Base-by-base conservation (phyloP, 495 filamentous ascomycete species). In the Evernia prunastri region DNA sequence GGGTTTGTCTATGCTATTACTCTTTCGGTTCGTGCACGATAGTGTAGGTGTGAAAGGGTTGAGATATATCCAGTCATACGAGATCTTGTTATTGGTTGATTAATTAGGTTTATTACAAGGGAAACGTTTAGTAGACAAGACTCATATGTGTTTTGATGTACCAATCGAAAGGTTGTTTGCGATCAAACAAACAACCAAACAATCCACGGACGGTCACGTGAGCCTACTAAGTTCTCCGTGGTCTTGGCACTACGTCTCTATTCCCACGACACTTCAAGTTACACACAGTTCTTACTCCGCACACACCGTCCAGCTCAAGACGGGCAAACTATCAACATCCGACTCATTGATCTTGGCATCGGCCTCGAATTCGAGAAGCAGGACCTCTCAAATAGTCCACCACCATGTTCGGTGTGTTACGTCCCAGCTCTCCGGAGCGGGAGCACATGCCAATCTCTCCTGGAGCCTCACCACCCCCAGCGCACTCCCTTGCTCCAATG, bases 321-420 rank as follows among this genome's bases (percentile, higher is more conserved):
- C 37, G 64, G 66, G 49, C 57, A 67, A 64, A 7, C 49, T 13
- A 56, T 67, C 61, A 67, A 67, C 39, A 64, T 47, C 29, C n/a
- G n/a, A n/a, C n/a, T n/a, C n/a, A n/a, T n/a, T n/a, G 12, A 25
- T 25, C 31, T 18, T 13, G 31, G 27, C 31, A 49, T 42, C 56
- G 25, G 27, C 37, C 20, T 33, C n/a, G n/a, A 29, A 27, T n/a
- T 47, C 53, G 42, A 29, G 33, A 20, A 58, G 33, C 27, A n/a
- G 25, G 23, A 31, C 25, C 25, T 53, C 53, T 42, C 25, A 37
- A 45, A 2, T 29, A 17, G 25, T 15, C n/a, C 13, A 42, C 42
- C 54, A 62, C 31, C 51, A 72, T 70, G 70, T 72, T 72, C 40
- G 69, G 69, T n/a, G 58, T 71, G 17, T 37, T 71, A 9, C 65